Conservation (phyloP, 371 early-diverging fungal genomes). For the Rhizomucor pusillus region DNA sequence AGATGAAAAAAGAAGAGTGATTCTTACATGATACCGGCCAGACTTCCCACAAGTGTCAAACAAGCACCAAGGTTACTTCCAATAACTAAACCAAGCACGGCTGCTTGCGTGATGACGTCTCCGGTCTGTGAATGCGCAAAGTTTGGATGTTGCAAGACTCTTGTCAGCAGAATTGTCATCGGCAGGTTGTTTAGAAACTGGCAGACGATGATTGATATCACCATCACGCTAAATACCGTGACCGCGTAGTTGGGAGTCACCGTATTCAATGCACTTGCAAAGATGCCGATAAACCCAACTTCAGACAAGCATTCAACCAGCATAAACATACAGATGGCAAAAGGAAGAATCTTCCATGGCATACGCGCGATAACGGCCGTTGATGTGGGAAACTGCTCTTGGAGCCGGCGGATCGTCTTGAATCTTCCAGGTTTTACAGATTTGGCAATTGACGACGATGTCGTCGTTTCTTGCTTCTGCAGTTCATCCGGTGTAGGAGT, state of each 20-base stretch:
- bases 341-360: constrained; percentile 78
- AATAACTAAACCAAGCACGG: constrained; percentile 69
- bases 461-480: not conserved
- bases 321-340: constrained; percentile 82
- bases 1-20: not conserved
- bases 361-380: constrained; percentile 55
- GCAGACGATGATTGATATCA: constrained; percentile 67
- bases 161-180: constrained; percentile 77
- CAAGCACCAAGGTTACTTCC: constrained; percentile 84
- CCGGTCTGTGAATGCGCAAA: constrained; percentile 39
- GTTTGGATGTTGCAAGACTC: constrained; percentile 67
- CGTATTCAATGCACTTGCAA: constrained; percentile 56
- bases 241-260: constrained; percentile 55
- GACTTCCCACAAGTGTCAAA: constrained; percentile 66
- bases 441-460: no score
- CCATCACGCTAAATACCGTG: constrained; percentile 63
- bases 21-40: constrained; percentile 80
- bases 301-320: constrained; percentile 67
- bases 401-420: not conserved
- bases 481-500: not conserved
- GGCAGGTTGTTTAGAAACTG: constrained; percentile 83
- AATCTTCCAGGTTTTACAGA: no score
- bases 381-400: constrained; percentile 37
- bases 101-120: constrained; percentile 52
- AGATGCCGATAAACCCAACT: constrained; percentile 68